phyloP scores from a whole-genome alignment of 23 red algal genomes.

The Cyanidioschyzon merolae region DNA sequence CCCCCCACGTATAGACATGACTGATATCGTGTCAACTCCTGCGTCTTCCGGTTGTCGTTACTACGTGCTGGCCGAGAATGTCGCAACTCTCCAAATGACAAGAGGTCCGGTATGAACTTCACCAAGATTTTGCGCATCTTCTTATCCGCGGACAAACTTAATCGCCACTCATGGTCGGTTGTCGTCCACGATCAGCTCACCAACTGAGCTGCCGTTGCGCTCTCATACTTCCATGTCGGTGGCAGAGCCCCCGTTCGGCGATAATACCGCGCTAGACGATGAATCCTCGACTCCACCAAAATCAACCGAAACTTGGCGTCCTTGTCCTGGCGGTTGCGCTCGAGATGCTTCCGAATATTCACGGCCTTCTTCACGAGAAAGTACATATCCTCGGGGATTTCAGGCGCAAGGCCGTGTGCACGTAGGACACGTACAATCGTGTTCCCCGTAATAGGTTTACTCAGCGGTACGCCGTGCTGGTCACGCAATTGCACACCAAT shows the following conservation, averaged over 20 bases:
- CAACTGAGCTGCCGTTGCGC: slow-evolving; percentile 16
- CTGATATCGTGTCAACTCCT: too few relatives aligned
- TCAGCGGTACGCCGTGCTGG: slow-evolving; percentile 72
- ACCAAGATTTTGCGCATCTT: too few relatives aligned
- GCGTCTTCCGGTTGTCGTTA: too few relatives aligned
- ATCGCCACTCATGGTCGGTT: too few relatives aligned
- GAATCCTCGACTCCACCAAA: slow-evolving; percentile 82
- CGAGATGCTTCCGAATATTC: slow-evolving; percentile 85
- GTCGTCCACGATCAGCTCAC: too few relatives aligned
- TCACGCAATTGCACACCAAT: slow-evolving; percentile 88
- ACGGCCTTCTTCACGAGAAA: slow-evolving; percentile 97
- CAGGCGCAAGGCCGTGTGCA: slow-evolving; percentile 59
- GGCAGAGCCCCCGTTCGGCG: slow-evolving; percentile 63
- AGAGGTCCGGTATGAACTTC: too few relatives aligned
- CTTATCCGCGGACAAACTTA: too few relatives aligned
- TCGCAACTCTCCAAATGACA: too few relatives aligned
- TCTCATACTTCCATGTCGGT: slow-evolving; percentile 88
- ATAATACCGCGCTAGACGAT: slow-evolving; percentile 88
- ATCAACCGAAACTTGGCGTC: slow-evolving; percentile 98
- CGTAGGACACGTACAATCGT: slow-evolving; percentile 87
- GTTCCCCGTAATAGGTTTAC: slow-evolving; percentile 68
- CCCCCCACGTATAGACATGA: too few relatives aligned
- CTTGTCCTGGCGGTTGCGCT: slow-evolving; percentile 89
- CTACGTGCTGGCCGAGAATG: too few relatives aligned
- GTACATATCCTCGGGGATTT: slow-evolving; percentile 89